Evolutionary conservation across 2,329 filamentous ascomycete species (phyloP).

Genomic region (Fonsecaea multimorphosa): DNA sequence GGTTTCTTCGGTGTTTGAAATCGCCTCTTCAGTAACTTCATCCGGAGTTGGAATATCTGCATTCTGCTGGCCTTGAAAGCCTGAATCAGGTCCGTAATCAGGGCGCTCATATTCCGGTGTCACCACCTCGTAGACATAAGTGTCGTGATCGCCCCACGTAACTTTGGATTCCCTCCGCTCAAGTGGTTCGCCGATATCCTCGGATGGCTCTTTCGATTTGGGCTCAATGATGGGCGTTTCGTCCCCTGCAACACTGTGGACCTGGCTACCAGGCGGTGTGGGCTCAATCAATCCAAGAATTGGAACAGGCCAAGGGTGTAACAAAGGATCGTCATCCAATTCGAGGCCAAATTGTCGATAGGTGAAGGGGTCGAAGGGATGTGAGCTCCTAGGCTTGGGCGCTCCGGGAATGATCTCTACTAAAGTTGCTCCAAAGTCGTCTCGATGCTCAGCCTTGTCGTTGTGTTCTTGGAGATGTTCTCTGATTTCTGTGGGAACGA

Average conservation of each 20-base stretch:
- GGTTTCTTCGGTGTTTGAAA: not conserved
- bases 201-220: conserved; percentile 30
- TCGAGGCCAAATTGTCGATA: conserved; percentile 38
- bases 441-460: conserved; percentile 31
- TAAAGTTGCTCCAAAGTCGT: conserved; percentile 34
- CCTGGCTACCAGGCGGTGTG: conserved; percentile 55
- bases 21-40: conserved; percentile 54
- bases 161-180: conserved; percentile 62
- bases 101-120: conserved; percentile 58
- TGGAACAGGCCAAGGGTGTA: conserved; percentile 55
- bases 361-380: conserved; percentile 35
- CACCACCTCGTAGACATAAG: conserved; percentile 67
- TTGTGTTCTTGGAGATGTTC: conserved; percentile 49
- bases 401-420: conserved; percentile 37
- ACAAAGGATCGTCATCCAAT: conserved; percentile 35
- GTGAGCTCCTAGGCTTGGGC: conserved; percentile 14
- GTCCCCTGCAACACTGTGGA: conserved; percentile 42
- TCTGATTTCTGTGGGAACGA: conserved; percentile 49
- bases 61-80: conserved; percentile 41
- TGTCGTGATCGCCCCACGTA: conserved; percentile 70
- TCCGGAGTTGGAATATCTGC: conserved; percentile 58
- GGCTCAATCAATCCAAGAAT: conserved; percentile 63
- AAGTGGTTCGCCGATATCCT: conserved; percentile 53
- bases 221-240: conserved; percentile 44
- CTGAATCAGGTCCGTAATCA: conserved; percentile 39